Percentiles rank a stretch among this genome's conserved stretches.
These are phyloP conservation scores for Inga oerstediana DNA, from an alignment of 306 rosid genomes.

Conservation along the genomic window DNA sequence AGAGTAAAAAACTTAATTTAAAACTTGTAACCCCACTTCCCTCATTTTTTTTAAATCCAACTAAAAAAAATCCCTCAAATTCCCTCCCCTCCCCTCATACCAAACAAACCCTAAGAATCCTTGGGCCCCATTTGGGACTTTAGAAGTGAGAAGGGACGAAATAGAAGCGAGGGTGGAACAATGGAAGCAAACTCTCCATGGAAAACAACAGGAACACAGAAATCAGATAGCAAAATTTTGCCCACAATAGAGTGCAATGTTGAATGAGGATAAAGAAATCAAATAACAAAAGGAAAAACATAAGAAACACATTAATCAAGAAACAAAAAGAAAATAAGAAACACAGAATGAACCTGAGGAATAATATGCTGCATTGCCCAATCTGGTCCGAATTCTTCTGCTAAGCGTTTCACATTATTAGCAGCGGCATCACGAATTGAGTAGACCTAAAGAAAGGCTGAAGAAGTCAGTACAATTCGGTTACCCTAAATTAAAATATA, in stretches of 20 bases:
- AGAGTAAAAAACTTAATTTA: slow-evolving; percentile 29
- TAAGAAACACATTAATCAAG: not conserved
- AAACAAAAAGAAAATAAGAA: not conserved
- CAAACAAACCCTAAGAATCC: too few species aligned
- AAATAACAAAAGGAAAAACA: not conserved
- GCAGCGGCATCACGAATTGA: slow-evolving; percentile 98
- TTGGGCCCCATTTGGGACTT: too few species aligned
- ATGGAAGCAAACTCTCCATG: too few species aligned
- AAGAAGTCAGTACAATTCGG: slow-evolving; percentile 15
- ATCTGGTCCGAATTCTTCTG: slow-evolving; percentile 97
- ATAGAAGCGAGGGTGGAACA: not conserved
- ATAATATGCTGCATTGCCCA: slow-evolving; percentile 99
- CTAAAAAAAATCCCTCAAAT: too few species aligned
- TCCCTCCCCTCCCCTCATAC: too few species aligned
- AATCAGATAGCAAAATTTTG: too few species aligned
- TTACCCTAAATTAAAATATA: not conserved
- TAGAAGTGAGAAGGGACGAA: too few species aligned
- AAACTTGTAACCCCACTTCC: too few species aligned
- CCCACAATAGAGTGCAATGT: not conserved
- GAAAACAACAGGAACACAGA: too few species aligned
- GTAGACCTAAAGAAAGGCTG: slow-evolving; percentile 63
- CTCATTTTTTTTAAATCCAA: too few species aligned
- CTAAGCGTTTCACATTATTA: slow-evolving; percentile 88
- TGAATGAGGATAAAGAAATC: slow-evolving; percentile 18
- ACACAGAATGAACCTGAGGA: slow-evolving; percentile 66